These are phyloP conservation scores for Mycena albidolilacea DNA, from an alignment of 768 basidiomycete genomes.

Conservation along the genomic window DNA sequence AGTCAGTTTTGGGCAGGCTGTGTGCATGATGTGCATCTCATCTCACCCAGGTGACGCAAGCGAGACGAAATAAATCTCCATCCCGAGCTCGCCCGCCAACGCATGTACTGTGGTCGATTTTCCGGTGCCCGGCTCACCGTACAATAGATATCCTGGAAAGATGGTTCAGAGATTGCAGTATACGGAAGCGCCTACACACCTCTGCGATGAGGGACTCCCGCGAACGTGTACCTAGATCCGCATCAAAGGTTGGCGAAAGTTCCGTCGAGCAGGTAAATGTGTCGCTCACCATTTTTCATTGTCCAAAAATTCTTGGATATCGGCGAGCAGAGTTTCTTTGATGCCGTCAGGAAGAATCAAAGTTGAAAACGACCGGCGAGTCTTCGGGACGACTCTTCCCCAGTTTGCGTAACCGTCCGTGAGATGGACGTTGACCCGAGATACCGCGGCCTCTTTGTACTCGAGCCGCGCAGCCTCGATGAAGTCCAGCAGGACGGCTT, in stretches of 20 bases:
- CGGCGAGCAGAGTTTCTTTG: slow-evolving; percentile 25
- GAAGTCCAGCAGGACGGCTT: slow-evolving; percentile 18
- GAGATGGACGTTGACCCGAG: slow-evolving; percentile 28
- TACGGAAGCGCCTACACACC: neutral
- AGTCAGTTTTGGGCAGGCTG: too few species aligned
- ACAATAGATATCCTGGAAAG: slow-evolving; percentile 19
- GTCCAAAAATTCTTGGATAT: slow-evolving; percentile 21
- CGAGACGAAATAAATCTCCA: slow-evolving; percentile 31
- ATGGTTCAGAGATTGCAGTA: neutral
- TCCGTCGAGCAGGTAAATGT: too few species aligned
- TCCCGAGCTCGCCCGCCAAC: slow-evolving; percentile 23
- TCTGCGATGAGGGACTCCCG: slow-evolving; percentile 23
- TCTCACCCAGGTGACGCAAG: slow-evolving; percentile 22
- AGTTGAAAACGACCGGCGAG: slow-evolving; percentile 17
- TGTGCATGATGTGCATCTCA: too few species aligned
- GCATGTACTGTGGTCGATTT: slow-evolving; percentile 26
- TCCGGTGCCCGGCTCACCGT: slow-evolving; percentile 22
- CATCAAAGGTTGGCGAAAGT: neutral
- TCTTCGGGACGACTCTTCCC: slow-evolving; percentile 23
- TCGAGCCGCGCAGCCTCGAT: slow-evolving; percentile 17
- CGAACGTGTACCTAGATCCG: slow-evolving; percentile 8
- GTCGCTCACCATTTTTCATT: slow-evolving; percentile 17
- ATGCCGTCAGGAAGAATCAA: slow-evolving; percentile 23
- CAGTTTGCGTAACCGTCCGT: slow-evolving; percentile 6
- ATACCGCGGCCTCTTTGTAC: slow-evolving; percentile 13